Evolutionary conservation across 2,329 filamentous ascomycete species (phyloP).

Genomic region (Aspergillus amoenus): DNA sequence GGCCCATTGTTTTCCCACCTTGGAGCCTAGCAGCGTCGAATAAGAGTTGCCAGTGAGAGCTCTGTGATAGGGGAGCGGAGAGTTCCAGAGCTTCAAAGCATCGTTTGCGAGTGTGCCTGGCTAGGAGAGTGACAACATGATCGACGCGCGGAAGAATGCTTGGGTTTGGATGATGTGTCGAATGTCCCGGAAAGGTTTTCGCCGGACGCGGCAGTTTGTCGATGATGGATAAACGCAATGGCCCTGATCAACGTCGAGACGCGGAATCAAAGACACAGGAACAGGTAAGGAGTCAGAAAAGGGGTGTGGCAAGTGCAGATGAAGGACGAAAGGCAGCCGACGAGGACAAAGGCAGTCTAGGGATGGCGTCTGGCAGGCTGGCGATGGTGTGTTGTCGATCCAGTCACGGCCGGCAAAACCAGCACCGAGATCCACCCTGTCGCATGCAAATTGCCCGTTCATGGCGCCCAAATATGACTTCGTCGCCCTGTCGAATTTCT

Average conservation of each 20-base stretch:
- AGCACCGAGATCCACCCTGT: neutral
- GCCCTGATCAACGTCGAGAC: neutral
- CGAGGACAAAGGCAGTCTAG: neutral
- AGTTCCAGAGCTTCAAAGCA: neutral
- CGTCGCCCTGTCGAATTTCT: neutral
- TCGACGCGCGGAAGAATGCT: neutral
- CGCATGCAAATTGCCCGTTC: neutral
- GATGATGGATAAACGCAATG: neutral
- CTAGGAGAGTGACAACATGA: neutral
- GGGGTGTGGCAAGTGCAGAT: neutral
- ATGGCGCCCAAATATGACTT: neutral
- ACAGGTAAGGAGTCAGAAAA: neutral
- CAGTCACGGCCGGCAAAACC: neutral
- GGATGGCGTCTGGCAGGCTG: neutral
- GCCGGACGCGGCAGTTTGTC: constrained; percentile 3
- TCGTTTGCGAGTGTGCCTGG: neutral
- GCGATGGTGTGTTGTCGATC: neutral
- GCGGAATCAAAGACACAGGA: neutral
- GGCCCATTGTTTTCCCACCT: constrained; percentile 6
- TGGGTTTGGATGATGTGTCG: neutral
- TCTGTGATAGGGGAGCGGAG: neutral
- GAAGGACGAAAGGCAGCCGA: neutral
- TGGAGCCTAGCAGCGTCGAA: neutral
- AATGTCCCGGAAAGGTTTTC: neutral
- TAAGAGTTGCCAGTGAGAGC: neutral